phyloP scores from a whole-genome alignment of 2,329 filamentous ascomycete genomes.

The Cladosporium sp. region DNA sequence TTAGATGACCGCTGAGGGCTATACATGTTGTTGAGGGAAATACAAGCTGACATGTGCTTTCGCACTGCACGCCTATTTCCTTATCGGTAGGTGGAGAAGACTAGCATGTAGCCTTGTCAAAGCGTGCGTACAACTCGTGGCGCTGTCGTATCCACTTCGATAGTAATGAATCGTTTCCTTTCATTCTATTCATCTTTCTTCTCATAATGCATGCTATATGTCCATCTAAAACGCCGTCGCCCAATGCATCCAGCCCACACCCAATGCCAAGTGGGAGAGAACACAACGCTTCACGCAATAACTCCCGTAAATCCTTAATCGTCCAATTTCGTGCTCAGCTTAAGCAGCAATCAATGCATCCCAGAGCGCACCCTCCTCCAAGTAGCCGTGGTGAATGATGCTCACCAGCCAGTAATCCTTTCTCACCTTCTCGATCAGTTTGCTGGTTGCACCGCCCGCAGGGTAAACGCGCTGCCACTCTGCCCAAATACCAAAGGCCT shows the following conservation, averaged over 20 bases:
- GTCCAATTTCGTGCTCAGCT: neutral
- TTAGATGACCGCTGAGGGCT: too few species aligned
- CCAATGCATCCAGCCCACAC: neutral
- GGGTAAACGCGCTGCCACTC: constrained; percentile 91
- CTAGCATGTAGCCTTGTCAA: too few species aligned
- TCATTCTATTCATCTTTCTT: neutral
- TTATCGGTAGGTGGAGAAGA: too few species aligned
- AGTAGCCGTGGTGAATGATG: constrained; percentile 75
- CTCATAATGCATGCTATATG: neutral
- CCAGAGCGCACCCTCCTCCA: constrained; percentile 70
- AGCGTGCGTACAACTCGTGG: too few species aligned
- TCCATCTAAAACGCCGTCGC: neutral
- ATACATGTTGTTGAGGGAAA: too few species aligned
- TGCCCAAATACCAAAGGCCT: constrained; percentile 91
- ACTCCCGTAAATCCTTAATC: too few species aligned
- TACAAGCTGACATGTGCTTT: too few species aligned
- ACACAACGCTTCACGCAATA: too few species aligned
- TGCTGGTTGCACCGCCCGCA: constrained; percentile 65
- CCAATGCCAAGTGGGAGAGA: neutral
- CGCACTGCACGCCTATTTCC: too few species aligned
- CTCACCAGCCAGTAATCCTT: constrained; percentile 85
- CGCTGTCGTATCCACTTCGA: too few species aligned
- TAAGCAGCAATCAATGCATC: constrained; percentile 31
- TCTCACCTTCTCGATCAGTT: constrained; percentile 63
- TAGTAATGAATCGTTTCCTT: neutral